Evolutionary conservation across 352 stramenopile species (phyloP).

Genomic region (Phytopythium mirpurense): DNA sequence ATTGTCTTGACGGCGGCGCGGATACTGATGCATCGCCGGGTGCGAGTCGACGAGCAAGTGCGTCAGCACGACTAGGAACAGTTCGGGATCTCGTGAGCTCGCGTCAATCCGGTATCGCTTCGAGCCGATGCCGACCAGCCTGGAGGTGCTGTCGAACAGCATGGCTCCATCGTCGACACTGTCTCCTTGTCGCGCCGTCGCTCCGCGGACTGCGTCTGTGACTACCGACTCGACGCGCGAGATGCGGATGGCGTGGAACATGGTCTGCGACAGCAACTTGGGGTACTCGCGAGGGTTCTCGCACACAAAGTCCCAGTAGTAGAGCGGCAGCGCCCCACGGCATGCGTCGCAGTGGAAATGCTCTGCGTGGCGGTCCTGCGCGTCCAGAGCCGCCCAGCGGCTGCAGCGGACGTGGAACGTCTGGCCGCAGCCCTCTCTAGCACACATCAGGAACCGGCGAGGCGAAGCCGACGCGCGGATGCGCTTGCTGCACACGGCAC

Average conservation of each 20-base stretch:
- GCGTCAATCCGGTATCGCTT: conserved; percentile 39
- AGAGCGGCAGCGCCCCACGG: conserved; percentile 20
- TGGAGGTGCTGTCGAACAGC: conserved; percentile 29
- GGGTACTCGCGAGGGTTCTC: conserved; percentile 23
- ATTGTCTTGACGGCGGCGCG: conserved; percentile 1
- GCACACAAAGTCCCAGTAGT: conserved; percentile 70
- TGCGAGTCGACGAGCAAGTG: conserved; percentile 18
- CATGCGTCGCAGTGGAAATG: conserved; percentile 52
- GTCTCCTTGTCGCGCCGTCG: neutral
- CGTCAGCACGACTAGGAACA: conserved; percentile 35
- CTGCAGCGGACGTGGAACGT: conserved; percentile 64
- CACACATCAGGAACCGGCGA: conserved; percentile 33
- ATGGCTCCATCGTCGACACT: conserved; percentile 12
- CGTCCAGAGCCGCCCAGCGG: conserved; percentile 41
- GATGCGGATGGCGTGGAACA: conserved; percentile 40
- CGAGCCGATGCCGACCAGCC: conserved; percentile 41
- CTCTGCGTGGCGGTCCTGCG: conserved; percentile 13
- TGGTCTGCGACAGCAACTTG: conserved; percentile 36
- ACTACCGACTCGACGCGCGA: neutral
- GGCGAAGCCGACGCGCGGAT: conserved; percentile 28
- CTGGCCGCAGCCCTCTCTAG: conserved; percentile 43
- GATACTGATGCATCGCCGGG: conserved; percentile 30
- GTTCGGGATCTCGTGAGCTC: conserved; percentile 48
- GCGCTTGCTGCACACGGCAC: conserved; percentile 39
- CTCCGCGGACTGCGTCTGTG: neutral